These are phyloP conservation scores for Phytophthora constricta DNA, from an alignment of 352 stramenopile genomes.

Conservation along the genomic window DNA sequence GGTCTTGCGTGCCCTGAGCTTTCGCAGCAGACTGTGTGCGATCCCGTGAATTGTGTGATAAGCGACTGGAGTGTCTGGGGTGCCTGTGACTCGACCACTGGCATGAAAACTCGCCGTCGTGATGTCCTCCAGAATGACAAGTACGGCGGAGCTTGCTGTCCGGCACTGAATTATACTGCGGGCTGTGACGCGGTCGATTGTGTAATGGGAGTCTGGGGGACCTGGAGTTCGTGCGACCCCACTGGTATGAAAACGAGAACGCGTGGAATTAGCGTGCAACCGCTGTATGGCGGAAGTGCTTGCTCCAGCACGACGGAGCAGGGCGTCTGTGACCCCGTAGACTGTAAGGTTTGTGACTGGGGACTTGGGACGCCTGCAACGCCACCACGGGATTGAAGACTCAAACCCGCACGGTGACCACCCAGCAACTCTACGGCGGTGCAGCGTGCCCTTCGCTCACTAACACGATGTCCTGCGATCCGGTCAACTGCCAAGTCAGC, in stretches of 20 bases:
- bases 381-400: conserved; percentile 39
- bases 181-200: conserved; percentile 53
- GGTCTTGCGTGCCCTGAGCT: conserved; percentile 49
- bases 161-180: conserved; percentile 26
- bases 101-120: conserved; percentile 45
- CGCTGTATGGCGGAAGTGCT: conserved; percentile 49
- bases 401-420: conserved; percentile 37
- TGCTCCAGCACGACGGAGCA: conserved; percentile 40
- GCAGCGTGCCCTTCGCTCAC: conserved; percentile 36
- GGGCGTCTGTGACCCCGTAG: conserved; percentile 45
- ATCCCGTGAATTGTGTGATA: conserved; percentile 62
- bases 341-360: conserved; percentile 56
- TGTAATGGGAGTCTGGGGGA: conserved; percentile 35
- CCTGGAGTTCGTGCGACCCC: conserved; percentile 44
- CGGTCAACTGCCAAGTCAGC: conserved; percentile 58
- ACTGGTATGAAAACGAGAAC: conserved; percentile 42
- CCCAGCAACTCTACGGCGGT: conserved; percentile 44
- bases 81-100: conserved; percentile 37
- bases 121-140: conserved; percentile 39
- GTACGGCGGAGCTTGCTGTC: conserved; percentile 45
- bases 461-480: conserved; percentile 46
- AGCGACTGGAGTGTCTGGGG: conserved; percentile 49
- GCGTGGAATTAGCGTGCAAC: conserved; percentile 26
- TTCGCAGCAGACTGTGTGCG: conserved; percentile 46
- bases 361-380: conserved; percentile 46